These are phyloP conservation scores for Ogataea hybrid DNA, from an alignment of 1,139 yeast genomes.

Conservation along the genomic window DNA sequence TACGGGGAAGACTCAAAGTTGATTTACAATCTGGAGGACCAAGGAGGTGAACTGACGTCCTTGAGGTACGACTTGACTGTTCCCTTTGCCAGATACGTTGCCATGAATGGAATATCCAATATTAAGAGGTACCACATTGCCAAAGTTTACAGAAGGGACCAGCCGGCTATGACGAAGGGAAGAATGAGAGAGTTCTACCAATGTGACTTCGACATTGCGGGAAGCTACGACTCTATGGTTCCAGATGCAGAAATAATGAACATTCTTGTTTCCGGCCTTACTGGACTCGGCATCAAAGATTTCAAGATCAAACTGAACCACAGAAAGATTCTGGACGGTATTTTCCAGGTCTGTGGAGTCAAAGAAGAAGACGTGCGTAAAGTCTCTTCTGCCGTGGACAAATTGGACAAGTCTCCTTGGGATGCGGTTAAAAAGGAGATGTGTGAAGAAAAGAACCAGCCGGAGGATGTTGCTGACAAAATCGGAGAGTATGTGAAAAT, in stretches of 20 bases:
- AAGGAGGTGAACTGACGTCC: slow-evolving; percentile 96
- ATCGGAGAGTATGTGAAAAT: slow-evolving; percentile 90
- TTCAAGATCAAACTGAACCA: slow-evolving; percentile 92
- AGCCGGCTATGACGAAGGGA: slow-evolving; percentile 99
- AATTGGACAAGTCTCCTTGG: slow-evolving; percentile 95
- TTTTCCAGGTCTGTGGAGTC: slow-evolving; percentile 93
- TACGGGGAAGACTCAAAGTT: slow-evolving; percentile 97
- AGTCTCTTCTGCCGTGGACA: slow-evolving; percentile 93
- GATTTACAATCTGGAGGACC: slow-evolving; percentile 93
- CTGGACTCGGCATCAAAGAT: slow-evolving; percentile 77
- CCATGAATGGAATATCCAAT: slow-evolving; percentile 84
- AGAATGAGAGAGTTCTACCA: slow-evolving; percentile 99
- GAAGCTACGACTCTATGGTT: slow-evolving; percentile 87
- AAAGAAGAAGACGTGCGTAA: slow-evolving; percentile 90
- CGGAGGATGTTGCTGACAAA: slow-evolving; percentile 87
- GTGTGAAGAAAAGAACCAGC: slow-evolving; percentile 83
- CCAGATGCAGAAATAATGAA: slow-evolving; percentile 91
- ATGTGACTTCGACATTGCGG: slow-evolving; percentile 97
- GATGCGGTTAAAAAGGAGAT: slow-evolving; percentile 88
- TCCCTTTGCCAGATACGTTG: slow-evolving; percentile 95
- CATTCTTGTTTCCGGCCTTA: slow-evolving; percentile 79
- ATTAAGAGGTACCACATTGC: slow-evolving; percentile 97
- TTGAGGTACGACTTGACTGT: slow-evolving; percentile 95
- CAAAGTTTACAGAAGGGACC: slow-evolving; percentile 96
- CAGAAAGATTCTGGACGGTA: slow-evolving; percentile 93